Base-by-base conservation (phyloP, 2,329 filamentous ascomycete species). In the Aspergillus sp. region DNA sequence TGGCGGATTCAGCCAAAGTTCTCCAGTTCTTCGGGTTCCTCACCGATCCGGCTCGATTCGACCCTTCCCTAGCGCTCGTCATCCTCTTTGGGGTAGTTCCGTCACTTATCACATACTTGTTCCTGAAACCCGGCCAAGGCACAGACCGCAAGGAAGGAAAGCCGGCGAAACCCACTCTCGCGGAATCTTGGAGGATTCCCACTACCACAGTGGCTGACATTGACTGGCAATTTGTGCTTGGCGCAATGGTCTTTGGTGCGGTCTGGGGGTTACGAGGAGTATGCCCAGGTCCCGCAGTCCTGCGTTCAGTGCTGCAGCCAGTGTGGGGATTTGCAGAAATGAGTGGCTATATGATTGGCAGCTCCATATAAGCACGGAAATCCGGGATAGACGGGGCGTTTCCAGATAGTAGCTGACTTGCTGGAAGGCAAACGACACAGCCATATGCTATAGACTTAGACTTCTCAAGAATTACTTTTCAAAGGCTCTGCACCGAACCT, bases 241-340 rank as follows among this genome's bases (percentile, higher is more conserved):
- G 83, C 2, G 79, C 81, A 3, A 74, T 72, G 22, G 73, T 75
- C 1, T 85, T 85, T 69, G 83, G 83, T 0, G 55, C 84, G 28
- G 82, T 79, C 0, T 85, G 83, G 83, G 83, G 83, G 0, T 64
- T 83, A 62, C 75, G 72, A 13, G 83, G 83, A 1, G 78, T 81
- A 1, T 85, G 83, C 69, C 83, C 83, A 11, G 83, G 83, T 0
- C 82, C 83, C 8, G 82, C 80, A 0, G 70, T 83, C 17, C 61
- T 85, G 66, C 78, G 82, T 49, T 70, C 78, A 23, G 68, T 82
- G 17, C 68, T 80, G 25, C 80, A 84, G 68, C 82, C 82, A 0
- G 63, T 69, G 2, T 84, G 82, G 82, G 82, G 82, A 3, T 28
- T 77, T 34, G 63, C 77, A 30, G 81, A 81, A 74, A 76, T 84